Conservation (phyloP, 2,329 filamentous ascomycete genomes). For the Rugonectria rugulosa region DNA sequence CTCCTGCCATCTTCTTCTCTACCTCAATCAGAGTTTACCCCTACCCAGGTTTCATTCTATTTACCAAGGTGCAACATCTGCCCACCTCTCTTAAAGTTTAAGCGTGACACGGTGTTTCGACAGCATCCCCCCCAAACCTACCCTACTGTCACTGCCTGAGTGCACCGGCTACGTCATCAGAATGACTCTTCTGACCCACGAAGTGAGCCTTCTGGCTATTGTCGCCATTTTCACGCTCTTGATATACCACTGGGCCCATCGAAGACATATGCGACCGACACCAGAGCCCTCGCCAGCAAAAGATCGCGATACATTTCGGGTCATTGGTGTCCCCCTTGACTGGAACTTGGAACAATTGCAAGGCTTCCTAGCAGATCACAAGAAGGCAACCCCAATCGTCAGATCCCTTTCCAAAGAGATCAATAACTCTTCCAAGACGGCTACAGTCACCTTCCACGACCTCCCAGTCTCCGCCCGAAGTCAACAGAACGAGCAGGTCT, state of each 20-base stretch:
- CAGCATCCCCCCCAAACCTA: too few relatives aligned
- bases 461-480: not conserved
- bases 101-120: too few relatives aligned
- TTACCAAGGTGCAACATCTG: too few relatives aligned
- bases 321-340: slow-evolving; percentile 6
- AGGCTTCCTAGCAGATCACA: not conserved
- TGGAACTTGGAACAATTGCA: not conserved
- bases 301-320: slow-evolving; percentile 1
- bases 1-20: too few relatives aligned
- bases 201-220: too few relatives aligned
- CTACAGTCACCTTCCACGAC: slow-evolving; percentile 11
- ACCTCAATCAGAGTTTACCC: too few relatives aligned
- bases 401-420: slow-evolving; percentile 9
- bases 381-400: not conserved
- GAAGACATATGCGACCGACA: not conserved
- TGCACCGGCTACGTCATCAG: too few relatives aligned
- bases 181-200: too few relatives aligned
- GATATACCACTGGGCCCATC: not conserved
- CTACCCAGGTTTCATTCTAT: too few relatives aligned
- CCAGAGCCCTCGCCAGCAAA: not conserved
- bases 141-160: too few relatives aligned
- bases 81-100: too few relatives aligned
- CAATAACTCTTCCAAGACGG: not conserved
- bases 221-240: too few relatives aligned
- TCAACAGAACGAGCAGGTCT: not conserved